A percentile compares a stretch with the other conserved stretches of the same genome.
These are phyloP conservation scores for Salvia rosmarinus DNA, from an alignment of 257 asterid genomes.

Conservation along the genomic window DNA sequence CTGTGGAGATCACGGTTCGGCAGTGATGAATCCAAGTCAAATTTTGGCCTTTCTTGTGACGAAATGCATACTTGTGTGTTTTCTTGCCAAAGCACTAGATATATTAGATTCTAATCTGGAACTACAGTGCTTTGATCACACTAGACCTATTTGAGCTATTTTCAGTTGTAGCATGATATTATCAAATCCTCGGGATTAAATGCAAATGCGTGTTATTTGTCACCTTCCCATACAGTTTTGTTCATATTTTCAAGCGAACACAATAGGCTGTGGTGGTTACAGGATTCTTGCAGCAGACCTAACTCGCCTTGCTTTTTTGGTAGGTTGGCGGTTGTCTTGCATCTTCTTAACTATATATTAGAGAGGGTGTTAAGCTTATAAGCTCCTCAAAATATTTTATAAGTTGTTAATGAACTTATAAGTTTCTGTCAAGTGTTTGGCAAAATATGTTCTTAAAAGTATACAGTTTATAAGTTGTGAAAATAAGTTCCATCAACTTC, in stretches of 20 bases:
- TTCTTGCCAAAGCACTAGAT: not conserved
- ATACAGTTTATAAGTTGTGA: too few relatives aligned
- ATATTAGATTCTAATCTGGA: not conserved
- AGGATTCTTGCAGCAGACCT: not conserved
- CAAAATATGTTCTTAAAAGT: too few relatives aligned
- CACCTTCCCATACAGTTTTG: not conserved
- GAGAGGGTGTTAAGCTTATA: too few relatives aligned
- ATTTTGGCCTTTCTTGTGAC: constrained; percentile 1
- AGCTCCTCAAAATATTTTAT: too few relatives aligned
- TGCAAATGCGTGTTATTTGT: not conserved
- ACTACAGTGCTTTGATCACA: not conserved
- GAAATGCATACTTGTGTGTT: not conserved
- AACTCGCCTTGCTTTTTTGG: not conserved
- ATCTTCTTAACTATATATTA: too few relatives aligned
- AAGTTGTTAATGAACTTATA: too few relatives aligned
- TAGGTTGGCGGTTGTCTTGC: not conserved
- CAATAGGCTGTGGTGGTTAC: not conserved
- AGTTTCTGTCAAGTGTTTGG: too few relatives aligned
- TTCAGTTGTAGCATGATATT: constrained; percentile 1
- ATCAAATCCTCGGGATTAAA: not conserved
- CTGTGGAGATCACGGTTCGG: not conserved
- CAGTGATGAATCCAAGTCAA: not conserved
- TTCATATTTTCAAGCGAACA: not conserved
- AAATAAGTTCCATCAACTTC: too few relatives aligned
- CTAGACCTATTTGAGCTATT: not conserved